These are phyloP conservation scores for Fomes fomentarius DNA, from an alignment of 1,284 basidiomycete species.

Conservation along the genomic window DNA sequence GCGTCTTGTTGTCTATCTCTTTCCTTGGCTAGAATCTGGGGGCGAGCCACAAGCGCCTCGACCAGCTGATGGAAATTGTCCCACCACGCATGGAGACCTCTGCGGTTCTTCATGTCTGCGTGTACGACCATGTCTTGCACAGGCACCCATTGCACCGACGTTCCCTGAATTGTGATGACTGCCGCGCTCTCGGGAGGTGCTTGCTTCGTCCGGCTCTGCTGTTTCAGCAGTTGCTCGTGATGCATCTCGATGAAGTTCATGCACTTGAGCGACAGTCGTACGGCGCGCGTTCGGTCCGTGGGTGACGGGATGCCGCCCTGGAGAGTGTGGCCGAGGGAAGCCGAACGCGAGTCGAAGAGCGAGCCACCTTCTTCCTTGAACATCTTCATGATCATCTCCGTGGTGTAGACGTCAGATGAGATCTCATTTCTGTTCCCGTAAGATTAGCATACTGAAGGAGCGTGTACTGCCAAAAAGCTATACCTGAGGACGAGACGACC, in stretches of 20 bases:
- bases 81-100: slow-evolving; percentile 90
- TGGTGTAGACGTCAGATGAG: slow-evolving; percentile 88
- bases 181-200: slow-evolving; percentile 75
- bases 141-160: slow-evolving; percentile 79
- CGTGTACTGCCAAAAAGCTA: slow-evolving; percentile 20
- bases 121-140: slow-evolving; percentile 84
- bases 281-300: slow-evolving; percentile 89
- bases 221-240: slow-evolving; percentile 53
- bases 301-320: slow-evolving; percentile 97
- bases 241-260: slow-evolving; percentile 94
- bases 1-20: not conserved
- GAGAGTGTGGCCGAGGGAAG: slow-evolving; percentile 93
- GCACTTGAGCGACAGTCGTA: slow-evolving; percentile 88
- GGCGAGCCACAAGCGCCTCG: slow-evolving; percentile 70
- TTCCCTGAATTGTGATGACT: slow-evolving; percentile 90
- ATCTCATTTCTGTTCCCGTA: slow-evolving; percentile 72
- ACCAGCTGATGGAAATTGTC: slow-evolving; percentile 65
- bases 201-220: slow-evolving; percentile 50
- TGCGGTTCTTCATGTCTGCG: slow-evolving; percentile 89
- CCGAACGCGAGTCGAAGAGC: slow-evolving; percentile 94
- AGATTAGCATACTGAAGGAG: too few relatives aligned
- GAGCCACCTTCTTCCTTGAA: slow-evolving; percentile 90
- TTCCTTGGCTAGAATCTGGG: slow-evolving; percentile 46
- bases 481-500: slow-evolving; percentile 92
- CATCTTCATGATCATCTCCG: slow-evolving; percentile 92